Base-by-base conservation (phyloP, 257 asterid species). In the Nicotiana otophora region DNA sequence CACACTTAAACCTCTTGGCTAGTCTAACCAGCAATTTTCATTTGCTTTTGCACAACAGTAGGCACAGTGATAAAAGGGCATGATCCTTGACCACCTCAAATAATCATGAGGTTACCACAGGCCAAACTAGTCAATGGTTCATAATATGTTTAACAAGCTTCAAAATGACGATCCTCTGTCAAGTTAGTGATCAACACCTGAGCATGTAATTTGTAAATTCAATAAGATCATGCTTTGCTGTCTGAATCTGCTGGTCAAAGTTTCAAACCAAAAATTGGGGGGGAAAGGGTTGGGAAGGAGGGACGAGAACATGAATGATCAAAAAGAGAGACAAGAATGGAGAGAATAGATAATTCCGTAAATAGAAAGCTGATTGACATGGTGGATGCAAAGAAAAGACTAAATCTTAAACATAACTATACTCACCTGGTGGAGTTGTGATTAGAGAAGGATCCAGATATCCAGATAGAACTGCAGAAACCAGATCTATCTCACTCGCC, bases 401-500 rank as follows among this genome's bases (percentile, higher is more conserved):
- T 42, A 48, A 74, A 51, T 48, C 34, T 39, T 72, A 19, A 65
- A 16, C 78, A 28, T 31, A 81, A 54, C 42, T 26, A 26, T 28
- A 82, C 89, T 91, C 85, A 91, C 99, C 97, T 63, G 98, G 98
- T 62, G 93, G 93, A 69, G 92, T 89, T 83, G 85, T 80, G 39
- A 96, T 82, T 81, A 89, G 69, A 57, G 95, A 90, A 80, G 93
- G 96, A 89, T 93, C 93, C 42, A 96, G 83, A 84, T 87, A 86
- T 86, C 97, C 99, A 77, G 93, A 89, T 83, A 93, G 80, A 81
- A 91, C 90, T 23, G 97, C 97, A 87, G 92, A 86, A 78, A 96
- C 80, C 77, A 96, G 82, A 83, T 93, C 94, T 84, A 85, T 85
- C 90, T 96, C 99, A 12, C 90, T 96, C 83, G 93, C 93, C 84